phyloP scores from a whole-genome alignment of 2,329 filamentous ascomycete genomes.

The Fusarium brevicatenulatum region DNA sequence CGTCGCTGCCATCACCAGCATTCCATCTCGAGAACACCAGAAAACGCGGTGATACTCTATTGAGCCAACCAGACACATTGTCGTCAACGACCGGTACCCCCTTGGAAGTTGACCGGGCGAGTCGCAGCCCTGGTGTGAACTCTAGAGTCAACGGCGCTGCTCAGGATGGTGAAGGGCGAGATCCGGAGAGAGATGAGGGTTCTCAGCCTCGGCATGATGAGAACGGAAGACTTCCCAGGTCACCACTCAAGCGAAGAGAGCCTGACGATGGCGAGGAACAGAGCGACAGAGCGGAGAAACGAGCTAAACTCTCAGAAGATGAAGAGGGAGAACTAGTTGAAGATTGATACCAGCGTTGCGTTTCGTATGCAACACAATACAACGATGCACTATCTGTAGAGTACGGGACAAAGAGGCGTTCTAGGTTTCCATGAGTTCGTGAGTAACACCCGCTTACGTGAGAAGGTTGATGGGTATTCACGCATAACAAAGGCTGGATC shows the following conservation, averaged over 20 bases:
- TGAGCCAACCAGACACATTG: constrained; percentile 56
- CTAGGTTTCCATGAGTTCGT: constrained; percentile 24
- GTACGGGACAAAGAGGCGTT: constrained; percentile 39
- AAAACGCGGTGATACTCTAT: constrained; percentile 56
- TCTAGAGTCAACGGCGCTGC: constrained; percentile 54
- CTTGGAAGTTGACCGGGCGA: constrained; percentile 58
- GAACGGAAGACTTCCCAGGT: constrained; percentile 47
- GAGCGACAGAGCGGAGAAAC: constrained; percentile 55
- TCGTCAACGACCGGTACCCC: constrained; percentile 63
- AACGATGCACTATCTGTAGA: constrained; percentile 21
- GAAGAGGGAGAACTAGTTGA: constrained; percentile 61
- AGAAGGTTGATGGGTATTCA: constrained; percentile 29
- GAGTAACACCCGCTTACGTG: constrained; percentile 11
- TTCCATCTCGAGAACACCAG: constrained; percentile 67
- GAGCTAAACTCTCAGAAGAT: constrained; percentile 58
- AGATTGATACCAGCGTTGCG: constrained; percentile 35
- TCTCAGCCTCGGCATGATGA: constrained; percentile 49
- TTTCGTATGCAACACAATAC: neutral
- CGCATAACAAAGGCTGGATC: constrained; percentile 32
- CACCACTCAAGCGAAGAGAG: constrained; percentile 57
- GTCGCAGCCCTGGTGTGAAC: constrained; percentile 62
- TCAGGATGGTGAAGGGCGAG: constrained; percentile 46
- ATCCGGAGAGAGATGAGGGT: constrained; percentile 44
- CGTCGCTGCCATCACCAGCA: constrained; percentile 62
- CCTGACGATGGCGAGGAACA: constrained; percentile 48